A percentile compares a stretch with the other conserved stretches of the same genome.
phyloP scores from a whole-genome alignment of 805 yeast genomes.

The Yamadazyma sp. region DNA sequence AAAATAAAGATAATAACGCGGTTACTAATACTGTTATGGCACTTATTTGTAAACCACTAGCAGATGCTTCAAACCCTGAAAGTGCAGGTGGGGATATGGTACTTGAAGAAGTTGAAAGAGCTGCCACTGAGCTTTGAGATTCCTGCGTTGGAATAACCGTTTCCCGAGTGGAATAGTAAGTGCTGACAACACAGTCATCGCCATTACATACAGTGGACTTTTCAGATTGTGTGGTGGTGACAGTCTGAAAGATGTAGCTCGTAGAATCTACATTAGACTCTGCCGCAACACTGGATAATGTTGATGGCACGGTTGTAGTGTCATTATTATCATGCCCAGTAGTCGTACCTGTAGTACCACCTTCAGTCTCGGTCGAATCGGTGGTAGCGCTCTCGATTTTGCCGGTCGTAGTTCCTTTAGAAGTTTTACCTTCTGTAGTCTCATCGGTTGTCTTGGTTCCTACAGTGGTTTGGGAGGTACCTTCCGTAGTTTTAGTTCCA shows the following conservation, averaged over 20 bases:
- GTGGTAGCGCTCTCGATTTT: conserved; percentile 2
- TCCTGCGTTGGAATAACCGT: conserved; percentile 10
- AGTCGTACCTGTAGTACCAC: background rate
- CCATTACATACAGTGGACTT: conserved; percentile 19
- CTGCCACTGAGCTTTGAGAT: conserved; percentile 8
- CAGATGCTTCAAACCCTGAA: conserved; percentile 13
- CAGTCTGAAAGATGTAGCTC: conserved; percentile 4
- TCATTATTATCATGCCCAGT: background rate
- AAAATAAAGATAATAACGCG: conserved; percentile 5
- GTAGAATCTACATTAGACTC: conserved; percentile 6
- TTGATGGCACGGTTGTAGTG: conserved; percentile 2
- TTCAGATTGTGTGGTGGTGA: conserved; percentile 15
- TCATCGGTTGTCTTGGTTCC: too few relatives aligned
- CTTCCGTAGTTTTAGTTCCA: conserved; percentile 3
- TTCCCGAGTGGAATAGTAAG: conserved; percentile 25
- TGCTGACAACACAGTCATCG: conserved; percentile 22
- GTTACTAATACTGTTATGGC: conserved; percentile 3
- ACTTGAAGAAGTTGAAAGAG: conserved; percentile 7
- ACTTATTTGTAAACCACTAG: conserved; percentile 4
- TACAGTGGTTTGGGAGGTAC: conserved; percentile 5
- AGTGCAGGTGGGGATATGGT: conserved; percentile 5
- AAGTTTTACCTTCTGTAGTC: too few relatives aligned
- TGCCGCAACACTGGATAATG: conserved; percentile 1
- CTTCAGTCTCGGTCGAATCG: background rate
- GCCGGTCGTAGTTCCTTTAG: conserved; percentile 17